phyloP scores from a whole-genome alignment of 2,329 filamentous ascomycete genomes.

The Penicillium thymicola region DNA sequence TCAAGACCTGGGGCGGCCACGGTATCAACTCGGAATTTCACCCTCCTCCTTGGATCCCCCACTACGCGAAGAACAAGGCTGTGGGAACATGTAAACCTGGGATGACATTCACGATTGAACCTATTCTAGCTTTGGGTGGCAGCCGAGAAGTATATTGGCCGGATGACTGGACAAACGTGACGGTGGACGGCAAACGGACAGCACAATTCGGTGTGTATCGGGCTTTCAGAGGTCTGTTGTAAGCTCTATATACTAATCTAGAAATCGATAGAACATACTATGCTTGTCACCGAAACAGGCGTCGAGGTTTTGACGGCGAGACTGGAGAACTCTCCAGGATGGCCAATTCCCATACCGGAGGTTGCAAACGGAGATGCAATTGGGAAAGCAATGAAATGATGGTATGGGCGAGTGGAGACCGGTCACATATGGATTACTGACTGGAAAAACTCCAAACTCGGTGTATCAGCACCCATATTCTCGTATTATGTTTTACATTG shows the following conservation, averaged over 20 bases:
- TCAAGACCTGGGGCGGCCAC: constrained; percentile 88
- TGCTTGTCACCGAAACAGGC: constrained; percentile 74
- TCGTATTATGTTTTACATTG: too few relatives aligned
- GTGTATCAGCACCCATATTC: not conserved
- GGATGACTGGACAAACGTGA: constrained; percentile 92
- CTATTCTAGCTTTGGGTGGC: constrained; percentile 85
- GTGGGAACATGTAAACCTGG: constrained; percentile 84
- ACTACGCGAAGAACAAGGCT: constrained; percentile 94
- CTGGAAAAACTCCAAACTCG: not conserved
- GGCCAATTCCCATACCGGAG: constrained; percentile 57
- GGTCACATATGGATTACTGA: not conserved
- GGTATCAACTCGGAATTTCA: constrained; percentile 89
- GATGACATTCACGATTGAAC: constrained; percentile 96
- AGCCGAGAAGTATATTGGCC: constrained; percentile 89
- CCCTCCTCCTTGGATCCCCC: constrained; percentile 82
- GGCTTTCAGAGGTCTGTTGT: not conserved
- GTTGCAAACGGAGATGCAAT: not conserved
- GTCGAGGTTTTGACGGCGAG: constrained; percentile 73
- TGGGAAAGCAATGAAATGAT: not conserved
- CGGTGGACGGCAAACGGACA: constrained; percentile 77
- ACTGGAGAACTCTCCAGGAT: constrained; percentile 65
- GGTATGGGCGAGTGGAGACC: not conserved
- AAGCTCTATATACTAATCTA: constrained; percentile 10
- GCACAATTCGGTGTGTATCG: constrained; percentile 67
- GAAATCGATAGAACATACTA: constrained; percentile 59